Percentiles rank a stretch among this genome's conserved stretches.
Conservation (phyloP, 2,329 filamentous ascomycete genomes). For the Grosmannia serpens region DNA sequence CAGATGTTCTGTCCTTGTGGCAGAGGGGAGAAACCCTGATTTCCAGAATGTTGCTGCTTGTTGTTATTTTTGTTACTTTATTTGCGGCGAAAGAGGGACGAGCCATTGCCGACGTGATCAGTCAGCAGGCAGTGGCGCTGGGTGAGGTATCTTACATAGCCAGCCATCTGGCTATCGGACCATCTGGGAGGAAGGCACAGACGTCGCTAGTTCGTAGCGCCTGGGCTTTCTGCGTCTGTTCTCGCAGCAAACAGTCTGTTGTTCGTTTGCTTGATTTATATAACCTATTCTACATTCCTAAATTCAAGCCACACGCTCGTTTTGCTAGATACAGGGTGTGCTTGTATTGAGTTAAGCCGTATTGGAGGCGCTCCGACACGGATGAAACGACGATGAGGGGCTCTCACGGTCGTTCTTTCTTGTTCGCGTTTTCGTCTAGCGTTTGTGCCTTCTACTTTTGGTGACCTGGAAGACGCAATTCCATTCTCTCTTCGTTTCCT, state of each 20-base stretch:
- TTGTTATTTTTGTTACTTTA: not conserved
- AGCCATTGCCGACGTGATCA: not conserved
- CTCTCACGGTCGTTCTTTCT: not conserved
- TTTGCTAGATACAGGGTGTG: not conserved
- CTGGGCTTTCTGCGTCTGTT: not conserved
- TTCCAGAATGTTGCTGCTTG: not conserved
- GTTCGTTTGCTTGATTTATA: not conserved
- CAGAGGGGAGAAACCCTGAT: not conserved
- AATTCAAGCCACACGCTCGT: not conserved
- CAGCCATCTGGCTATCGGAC: not conserved
- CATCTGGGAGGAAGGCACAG: not conserved
- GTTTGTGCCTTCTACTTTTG: not conserved
- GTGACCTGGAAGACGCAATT: too few species aligned
- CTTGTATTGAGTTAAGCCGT: not conserved
- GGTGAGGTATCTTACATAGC: too few species aligned
- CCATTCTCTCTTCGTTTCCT: not conserved
- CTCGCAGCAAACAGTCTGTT: not conserved
- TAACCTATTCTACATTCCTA: not conserved
- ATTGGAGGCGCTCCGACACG: constrained; percentile 2
- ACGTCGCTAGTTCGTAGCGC: not conserved
- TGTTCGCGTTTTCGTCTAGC: not conserved
- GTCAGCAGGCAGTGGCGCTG: not conserved
- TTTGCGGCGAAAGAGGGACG: not conserved
- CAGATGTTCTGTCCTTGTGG: not conserved
- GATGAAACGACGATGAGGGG: constrained; percentile 6